Conservation (phyloP, 176 grass and related monocot genomes). For the Aegilops speltoides region DNA sequence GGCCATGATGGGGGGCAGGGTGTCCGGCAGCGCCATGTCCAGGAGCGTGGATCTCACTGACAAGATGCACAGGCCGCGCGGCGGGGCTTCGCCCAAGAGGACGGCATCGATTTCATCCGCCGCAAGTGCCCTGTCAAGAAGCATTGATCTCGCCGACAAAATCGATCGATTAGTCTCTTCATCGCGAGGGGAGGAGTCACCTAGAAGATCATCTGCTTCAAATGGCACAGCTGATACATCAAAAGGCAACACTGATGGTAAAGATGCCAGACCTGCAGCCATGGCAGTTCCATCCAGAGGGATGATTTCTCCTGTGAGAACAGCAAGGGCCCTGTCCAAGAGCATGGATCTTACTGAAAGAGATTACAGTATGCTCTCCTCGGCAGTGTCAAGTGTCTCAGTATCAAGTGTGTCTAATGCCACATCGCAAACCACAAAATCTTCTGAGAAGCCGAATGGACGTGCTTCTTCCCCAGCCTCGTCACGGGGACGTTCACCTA, state of each 20-base stretch:
- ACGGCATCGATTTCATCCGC: constrained; percentile 18
- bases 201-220: constrained; percentile 35
- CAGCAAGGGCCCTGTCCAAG: constrained; percentile 26
- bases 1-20: constrained; percentile 71
- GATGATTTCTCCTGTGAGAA: constrained; percentile 23
- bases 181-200: constrained; percentile 14
- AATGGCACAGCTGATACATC: constrained; percentile 13
- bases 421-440: constrained; percentile 34
- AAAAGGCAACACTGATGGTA: background rate
- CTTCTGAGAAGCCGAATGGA: constrained; percentile 33
- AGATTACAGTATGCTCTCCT: constrained; percentile 23
- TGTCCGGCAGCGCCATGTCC: constrained; percentile 50
- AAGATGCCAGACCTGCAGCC: constrained; percentile 36
- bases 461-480: constrained; percentile 22
- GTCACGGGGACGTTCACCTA: constrained; percentile 49
- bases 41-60: constrained; percentile 69
- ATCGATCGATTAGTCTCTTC: constrained; percentile 43
- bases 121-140: constrained; percentile 44
- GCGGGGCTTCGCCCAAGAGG: constrained; percentile 42
- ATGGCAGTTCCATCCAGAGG: constrained; percentile 31
- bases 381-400: background rate
- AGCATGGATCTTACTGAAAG: constrained; percentile 44
- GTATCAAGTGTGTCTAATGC: constrained; percentile 38
- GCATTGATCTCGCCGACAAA: constrained; percentile 58
- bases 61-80: constrained; percentile 45